Base-by-base conservation (phyloP, 1,139 yeast genomes). In the Nakaseomyces delphensis region DNA sequence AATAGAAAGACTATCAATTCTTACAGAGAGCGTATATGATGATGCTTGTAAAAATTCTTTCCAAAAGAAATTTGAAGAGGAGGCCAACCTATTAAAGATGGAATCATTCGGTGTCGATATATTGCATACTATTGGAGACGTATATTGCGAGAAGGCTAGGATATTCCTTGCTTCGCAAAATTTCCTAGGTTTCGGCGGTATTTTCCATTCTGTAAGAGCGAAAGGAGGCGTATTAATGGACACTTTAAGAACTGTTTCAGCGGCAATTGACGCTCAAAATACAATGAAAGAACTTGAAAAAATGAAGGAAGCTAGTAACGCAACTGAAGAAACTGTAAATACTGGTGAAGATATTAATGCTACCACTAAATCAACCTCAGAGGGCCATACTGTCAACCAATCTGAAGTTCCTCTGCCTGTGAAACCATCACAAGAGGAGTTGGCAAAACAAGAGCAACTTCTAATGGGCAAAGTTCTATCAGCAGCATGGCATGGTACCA, bases 401-500 rank as follows among this genome's bases (percentile, higher is more conserved):
- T 3, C 23, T 2, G 18, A 20, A 20, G 27, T 21, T 11, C 27
- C 37, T 33, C 37, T 5, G 6, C 4, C 3, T 15, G 18, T 61
- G 4, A 63, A 70, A 51, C 93, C 93, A 57, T 77, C 94, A 0
- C 76, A 76, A 2, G 96, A 86, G 58, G 87, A 83, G 47, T 67
- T 84, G 45, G 89, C 86, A 0, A 94, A 85, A 50, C 74, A 85
- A 77, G 97, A 89, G 58, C 81, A 87, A 54, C 73, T 81, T 45
- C 67, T 89, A 38, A 76, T 86, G 76, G 96, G 96, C 32, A 91
- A 89, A 60, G 89, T 89, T 3, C 69, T 89, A 40, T 89, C 93
- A 3, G 96, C 96, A 0, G 95, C 96, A 8, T 89, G 98, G 98
- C 81, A 83, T 40, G 97, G 96, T 0, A 84, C 96, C 18, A 79